phyloP scores from a whole-genome alignment of 139 green algal species.

The Chara braunii region DNA sequence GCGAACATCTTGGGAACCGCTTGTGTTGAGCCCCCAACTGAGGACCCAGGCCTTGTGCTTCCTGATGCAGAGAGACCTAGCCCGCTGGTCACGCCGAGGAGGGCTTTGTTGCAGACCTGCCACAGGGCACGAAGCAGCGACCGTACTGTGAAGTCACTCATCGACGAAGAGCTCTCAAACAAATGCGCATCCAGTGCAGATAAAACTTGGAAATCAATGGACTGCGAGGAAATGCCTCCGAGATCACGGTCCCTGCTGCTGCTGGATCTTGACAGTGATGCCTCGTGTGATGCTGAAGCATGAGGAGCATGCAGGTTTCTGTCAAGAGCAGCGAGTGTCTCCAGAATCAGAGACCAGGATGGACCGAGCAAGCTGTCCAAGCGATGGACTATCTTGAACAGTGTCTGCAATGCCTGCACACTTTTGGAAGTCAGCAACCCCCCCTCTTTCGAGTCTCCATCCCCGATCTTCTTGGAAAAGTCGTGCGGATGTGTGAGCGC shows the following conservation, averaged over 20 bases:
- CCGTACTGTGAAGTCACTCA: constrained; percentile 5
- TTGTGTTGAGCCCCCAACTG: not conserved
- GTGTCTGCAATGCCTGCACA: constrained; percentile 63
- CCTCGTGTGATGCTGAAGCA: too few species aligned
- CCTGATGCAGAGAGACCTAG: constrained; percentile 26
- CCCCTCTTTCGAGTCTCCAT: not conserved
- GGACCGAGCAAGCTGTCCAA: constrained; percentile 53
- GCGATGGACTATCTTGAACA: constrained; percentile 73
- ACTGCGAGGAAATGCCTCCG: too few species aligned
- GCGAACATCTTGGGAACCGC: constrained; percentile 29
- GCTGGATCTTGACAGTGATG: too few species aligned
- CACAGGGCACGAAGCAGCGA: constrained; percentile 16
- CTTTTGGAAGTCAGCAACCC: constrained; percentile 64
- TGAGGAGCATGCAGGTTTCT: constrained; percentile 57
- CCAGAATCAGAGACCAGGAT: constrained; percentile 59
- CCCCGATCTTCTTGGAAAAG: not conserved
- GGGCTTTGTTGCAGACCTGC: not conserved
- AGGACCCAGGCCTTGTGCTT: not conserved
- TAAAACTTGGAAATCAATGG: constrained; percentile 36
- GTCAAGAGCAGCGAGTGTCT: constrained; percentile 67
- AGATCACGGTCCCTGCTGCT: too few species aligned
- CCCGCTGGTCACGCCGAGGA: constrained; percentile 11
- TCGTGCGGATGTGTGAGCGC: constrained; percentile 47
- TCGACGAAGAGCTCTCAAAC: constrained; percentile 37
- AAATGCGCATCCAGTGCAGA: constrained; percentile 42